Evolutionary conservation across 2,329 filamentous ascomycete species (phyloP).

Genomic region (Herpomyces periplanetae): DNA sequence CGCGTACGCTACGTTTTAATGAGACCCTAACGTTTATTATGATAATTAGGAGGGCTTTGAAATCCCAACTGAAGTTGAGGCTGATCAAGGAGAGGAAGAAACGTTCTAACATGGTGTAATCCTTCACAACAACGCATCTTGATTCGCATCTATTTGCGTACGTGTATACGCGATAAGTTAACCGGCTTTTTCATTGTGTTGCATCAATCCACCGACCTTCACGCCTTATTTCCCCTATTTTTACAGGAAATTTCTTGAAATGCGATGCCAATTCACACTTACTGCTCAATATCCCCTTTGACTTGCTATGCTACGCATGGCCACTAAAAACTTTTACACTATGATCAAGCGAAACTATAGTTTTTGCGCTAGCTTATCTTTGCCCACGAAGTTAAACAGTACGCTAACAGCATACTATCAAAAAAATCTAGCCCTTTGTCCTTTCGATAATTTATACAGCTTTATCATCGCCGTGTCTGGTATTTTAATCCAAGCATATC

Average conservation of each 20-base stretch:
- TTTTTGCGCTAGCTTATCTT: no score
- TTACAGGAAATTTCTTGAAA: not conserved
- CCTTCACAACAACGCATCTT: no score
- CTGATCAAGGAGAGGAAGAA: slow-evolving; percentile 27
- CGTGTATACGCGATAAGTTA: not conserved
- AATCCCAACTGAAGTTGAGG: slow-evolving; percentile 42
- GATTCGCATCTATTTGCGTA: not conserved
- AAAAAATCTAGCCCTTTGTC: no score
- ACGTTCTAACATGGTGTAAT: slow-evolving; percentile 20
- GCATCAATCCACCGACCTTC: not conserved
- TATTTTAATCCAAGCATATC: no score
- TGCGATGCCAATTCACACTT: not conserved
- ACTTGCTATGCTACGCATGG: no score
- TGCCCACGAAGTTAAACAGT: no score
- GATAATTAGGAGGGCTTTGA: slow-evolving; percentile 16
- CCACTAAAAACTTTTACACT: no score
- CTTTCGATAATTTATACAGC: no score
- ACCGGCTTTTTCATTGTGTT: not conserved
- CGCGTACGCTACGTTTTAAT: not conserved
- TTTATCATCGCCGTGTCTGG: no score
- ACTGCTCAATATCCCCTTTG: not conserved
- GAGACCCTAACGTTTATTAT: slow-evolving; percentile 1
- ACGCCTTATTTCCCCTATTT: not conserved
- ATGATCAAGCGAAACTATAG: no score
- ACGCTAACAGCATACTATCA: no score